A percentile compares a stretch with the other conserved stretches of the same genome.
Conservation (phyloP, 768 basidiomycete genomes). For the Russula abietina region DNA sequence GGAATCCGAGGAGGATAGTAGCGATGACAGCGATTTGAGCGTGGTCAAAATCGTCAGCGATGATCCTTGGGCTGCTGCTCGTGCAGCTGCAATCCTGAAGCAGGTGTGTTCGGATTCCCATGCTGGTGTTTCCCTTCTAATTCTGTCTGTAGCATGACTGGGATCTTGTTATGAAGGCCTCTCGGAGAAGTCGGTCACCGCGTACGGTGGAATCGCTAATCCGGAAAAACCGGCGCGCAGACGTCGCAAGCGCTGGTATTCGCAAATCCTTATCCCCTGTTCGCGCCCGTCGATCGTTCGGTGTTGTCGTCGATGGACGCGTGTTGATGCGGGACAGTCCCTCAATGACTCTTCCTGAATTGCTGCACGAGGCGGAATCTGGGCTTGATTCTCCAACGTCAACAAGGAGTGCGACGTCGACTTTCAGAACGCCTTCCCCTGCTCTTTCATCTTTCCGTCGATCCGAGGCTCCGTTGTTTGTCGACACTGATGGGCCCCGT, state of each 20-base stretch:
- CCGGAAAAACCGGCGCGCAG: conserved; percentile 24
- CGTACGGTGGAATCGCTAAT: conserved; percentile 33
- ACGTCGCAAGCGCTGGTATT: conserved; percentile 19
- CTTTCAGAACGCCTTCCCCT: conserved; percentile 23
- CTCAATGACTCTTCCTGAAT: conserved; percentile 45
- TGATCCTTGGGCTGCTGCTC: conserved; percentile 80
- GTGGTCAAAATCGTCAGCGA: conserved; percentile 80
- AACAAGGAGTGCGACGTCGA: neutral
- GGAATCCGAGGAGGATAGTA: conserved; percentile 31
- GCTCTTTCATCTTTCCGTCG: neutral
- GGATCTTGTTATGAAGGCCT: conserved; percentile 64
- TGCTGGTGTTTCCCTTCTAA: neutral
- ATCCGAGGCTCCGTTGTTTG: conserved; percentile 1
- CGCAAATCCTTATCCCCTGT: conserved; percentile 19
- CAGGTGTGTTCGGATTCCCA: conserved; percentile 46
- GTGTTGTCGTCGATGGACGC: conserved; percentile 42
- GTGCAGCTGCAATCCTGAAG: conserved; percentile 90
- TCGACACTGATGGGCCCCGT: conserved; percentile 25
- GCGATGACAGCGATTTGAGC: conserved; percentile 41
- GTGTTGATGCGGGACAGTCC: conserved; percentile 54
- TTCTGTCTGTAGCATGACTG: conserved; percentile 60
- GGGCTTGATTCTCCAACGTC: conserved; percentile 20
- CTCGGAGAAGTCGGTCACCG: conserved; percentile 32
- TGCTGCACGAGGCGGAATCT: conserved; percentile 57
- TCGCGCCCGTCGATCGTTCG: conserved; percentile 25